A percentile compares a stretch with the other conserved stretches of the same genome.
Conservation (phyloP, 1,284 basidiomycete species). For the Cystobasidium pallidum region DNA sequence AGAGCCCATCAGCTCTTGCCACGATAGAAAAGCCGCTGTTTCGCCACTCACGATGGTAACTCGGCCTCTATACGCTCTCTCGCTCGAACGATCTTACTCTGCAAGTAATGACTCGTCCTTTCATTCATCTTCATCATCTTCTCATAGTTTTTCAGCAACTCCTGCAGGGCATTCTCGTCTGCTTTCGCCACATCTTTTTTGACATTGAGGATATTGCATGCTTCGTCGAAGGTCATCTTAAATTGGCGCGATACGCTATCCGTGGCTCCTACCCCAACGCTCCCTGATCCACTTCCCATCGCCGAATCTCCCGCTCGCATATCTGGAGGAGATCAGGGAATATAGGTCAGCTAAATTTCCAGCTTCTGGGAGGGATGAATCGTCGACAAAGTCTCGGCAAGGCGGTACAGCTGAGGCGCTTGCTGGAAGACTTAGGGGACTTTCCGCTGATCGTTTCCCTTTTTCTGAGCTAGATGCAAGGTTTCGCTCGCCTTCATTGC, state of each 20-base stretch:
- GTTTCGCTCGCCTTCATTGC: no score
- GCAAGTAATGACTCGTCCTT: constrained; percentile 79
- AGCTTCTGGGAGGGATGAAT: not conserved
- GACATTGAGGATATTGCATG: constrained; percentile 87
- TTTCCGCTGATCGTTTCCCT: no score
- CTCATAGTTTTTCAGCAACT: constrained; percentile 82
- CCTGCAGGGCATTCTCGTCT: constrained; percentile 62
- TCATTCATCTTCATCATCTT: constrained; percentile 87
- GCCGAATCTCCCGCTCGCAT: constrained; percentile 38
- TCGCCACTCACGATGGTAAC: constrained; percentile 51
- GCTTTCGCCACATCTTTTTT: constrained; percentile 62
- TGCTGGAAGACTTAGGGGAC: not conserved
- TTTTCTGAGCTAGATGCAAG: no score
- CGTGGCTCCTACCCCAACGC: constrained; percentile 29
- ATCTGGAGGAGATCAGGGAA: not conserved
- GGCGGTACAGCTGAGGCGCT: not conserved
- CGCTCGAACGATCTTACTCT: constrained; percentile 93
- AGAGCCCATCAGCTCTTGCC: not conserved
- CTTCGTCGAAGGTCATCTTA: constrained; percentile 95
- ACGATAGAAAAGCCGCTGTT: not conserved
- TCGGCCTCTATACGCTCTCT: constrained; percentile 93
- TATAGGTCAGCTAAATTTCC: constrained; percentile 6
- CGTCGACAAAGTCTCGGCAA: not conserved
- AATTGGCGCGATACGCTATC: constrained; percentile 79
- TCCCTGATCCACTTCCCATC: constrained; percentile 26